Base-by-base conservation (phyloP, 2,329 filamentous ascomycete genomes). In the Botrytis paeoniae region DNA sequence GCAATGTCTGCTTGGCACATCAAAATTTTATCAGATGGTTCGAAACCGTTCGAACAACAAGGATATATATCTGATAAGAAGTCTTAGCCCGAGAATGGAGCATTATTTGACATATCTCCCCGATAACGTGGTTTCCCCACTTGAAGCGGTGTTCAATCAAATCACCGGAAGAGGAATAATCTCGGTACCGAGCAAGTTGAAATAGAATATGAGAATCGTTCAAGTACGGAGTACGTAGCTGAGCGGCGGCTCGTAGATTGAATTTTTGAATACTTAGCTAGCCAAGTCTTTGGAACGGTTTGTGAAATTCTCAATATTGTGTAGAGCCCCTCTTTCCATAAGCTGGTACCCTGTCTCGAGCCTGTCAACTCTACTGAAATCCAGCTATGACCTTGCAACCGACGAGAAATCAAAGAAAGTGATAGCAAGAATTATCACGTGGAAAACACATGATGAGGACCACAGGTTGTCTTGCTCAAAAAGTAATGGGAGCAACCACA, bases 21-120 rank as follows among this genome's bases (percentile, higher is more conserved):
- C 14, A 71, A 59, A 64, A 37, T 51, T 64, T 64, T 64, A 71
- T 71, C 69, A 64, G 69, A 71, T 71, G 25, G 69, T 59, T 32
- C 48, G 18, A 41, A 59, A 57, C 32, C 22, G 16, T 57, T 32
- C 65, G 4, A 69, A 32, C 5, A 25, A 69, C 69, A 71, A 29
- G 69, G 69, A 51, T 54, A 1, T 41, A 43, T 25, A 71, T 71
- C 69, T 64, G 69, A 71, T 71, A 71, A 70, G 57, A 45, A 63
- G 14, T 18, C 41, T 64, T 71, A 43, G 41, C 45, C 45, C 64
- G 64, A 68, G 37, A 54, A 54, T 39, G 45, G 32, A 51, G 8
- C 48, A n/a, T 16, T n/a, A 14, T 54, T 54, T 14, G 25, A n/a
- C 25, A 14, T 54, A 54, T 54, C 7, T 37, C 32, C 63, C 63